A percentile compares a stretch with the other conserved stretches of the same genome.
Conservation (phyloP, 2,329 filamentous ascomycete species). For the Colletotrichum liriopes region DNA sequence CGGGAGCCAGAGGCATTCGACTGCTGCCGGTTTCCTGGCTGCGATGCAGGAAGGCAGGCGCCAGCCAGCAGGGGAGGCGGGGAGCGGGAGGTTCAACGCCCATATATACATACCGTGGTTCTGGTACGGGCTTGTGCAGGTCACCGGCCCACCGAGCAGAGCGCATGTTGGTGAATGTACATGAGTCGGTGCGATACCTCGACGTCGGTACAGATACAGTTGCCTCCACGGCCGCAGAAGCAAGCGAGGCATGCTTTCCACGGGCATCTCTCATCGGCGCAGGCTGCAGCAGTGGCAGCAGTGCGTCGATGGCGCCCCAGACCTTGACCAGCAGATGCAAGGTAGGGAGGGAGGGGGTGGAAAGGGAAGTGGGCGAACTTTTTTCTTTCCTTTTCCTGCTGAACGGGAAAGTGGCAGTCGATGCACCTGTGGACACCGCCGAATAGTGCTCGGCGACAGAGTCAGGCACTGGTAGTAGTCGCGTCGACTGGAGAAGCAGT, state of each 20-base stretch:
- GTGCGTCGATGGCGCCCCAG: neutral
- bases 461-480: neutral
- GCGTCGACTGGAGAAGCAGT: neutral
- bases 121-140: neutral
- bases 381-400: neutral
- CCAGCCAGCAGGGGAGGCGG: neutral
- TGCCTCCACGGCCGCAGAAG: slow-evolving; percentile 5
- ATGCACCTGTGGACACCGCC: slow-evolving; percentile 10
- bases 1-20: neutral
- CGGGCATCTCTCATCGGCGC: slow-evolving; percentile 18
- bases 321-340: neutral
- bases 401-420: slow-evolving; percentile 10
- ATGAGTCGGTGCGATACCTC: neutral
- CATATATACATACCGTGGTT: neutral
- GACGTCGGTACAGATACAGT: neutral
- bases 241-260: slow-evolving; percentile 18
- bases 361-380: slow-evolving; percentile 29
- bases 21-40: neutral
- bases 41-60: neutral
- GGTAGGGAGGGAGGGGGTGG: slow-evolving; percentile 6
- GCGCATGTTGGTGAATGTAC: neutral
- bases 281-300: slow-evolving; percentile 3
- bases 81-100: neutral
- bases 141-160: neutral
- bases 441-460: slow-evolving; percentile 4